phyloP scores from a whole-genome alignment of 2,329 filamentous ascomycete genomes.

The Colletotrichum sp. region DNA sequence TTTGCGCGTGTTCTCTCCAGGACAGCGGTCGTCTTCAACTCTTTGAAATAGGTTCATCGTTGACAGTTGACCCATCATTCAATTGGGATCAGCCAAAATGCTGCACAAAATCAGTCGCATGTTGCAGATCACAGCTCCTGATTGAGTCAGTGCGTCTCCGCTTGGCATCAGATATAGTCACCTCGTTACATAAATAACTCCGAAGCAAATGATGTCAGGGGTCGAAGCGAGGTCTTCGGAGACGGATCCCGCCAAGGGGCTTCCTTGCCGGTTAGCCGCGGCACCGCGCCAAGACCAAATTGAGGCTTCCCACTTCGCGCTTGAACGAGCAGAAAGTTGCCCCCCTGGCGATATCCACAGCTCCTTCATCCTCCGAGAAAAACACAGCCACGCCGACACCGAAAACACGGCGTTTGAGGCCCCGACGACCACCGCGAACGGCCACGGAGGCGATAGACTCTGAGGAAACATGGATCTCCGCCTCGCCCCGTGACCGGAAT shows the following conservation, averaged over 20 bases:
- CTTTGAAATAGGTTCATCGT: neutral
- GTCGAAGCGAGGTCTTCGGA: neutral
- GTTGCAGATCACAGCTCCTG: neutral
- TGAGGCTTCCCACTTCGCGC: neutral
- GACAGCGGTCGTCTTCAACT: neutral
- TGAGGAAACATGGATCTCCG: neutral
- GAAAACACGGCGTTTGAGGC: neutral
- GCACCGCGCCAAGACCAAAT: neutral
- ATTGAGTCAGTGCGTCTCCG: neutral
- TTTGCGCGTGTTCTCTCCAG: neutral
- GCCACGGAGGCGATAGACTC: neutral
- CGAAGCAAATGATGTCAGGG: neutral
- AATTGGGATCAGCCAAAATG: neutral
- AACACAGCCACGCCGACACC: constrained; percentile 12
- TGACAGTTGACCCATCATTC: neutral
- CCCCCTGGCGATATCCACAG: neutral
- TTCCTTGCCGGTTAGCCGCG: constrained; percentile 3
- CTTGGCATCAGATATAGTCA: neutral
- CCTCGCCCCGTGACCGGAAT: neutral
- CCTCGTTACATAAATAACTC: neutral
- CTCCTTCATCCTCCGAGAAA: neutral
- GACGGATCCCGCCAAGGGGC: constrained; percentile 7
- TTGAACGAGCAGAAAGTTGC: neutral
- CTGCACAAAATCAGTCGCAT: neutral
- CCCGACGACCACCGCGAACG: neutral